A percentile compares a stretch with the other conserved stretches of the same genome.
Conservation (phyloP, 179 eudicot genomes). For the Actinidia polygama region DNA sequence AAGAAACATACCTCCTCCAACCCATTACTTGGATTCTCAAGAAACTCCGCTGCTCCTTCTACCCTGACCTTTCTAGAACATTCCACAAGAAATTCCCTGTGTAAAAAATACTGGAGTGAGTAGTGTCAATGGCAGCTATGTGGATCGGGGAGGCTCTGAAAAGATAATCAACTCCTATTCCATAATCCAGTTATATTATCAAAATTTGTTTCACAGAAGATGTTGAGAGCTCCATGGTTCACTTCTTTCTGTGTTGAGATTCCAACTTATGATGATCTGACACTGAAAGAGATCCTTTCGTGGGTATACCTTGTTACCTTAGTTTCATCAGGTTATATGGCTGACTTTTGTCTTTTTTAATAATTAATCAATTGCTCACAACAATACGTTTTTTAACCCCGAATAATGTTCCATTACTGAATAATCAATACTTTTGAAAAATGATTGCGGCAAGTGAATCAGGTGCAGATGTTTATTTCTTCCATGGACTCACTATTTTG, state of each 20-base stretch:
- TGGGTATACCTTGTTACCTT: neutral
- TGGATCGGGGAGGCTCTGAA: neutral
- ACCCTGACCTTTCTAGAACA: constrained; percentile 74
- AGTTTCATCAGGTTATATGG: neutral
- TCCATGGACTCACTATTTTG: neutral
- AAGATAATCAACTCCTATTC: neutral
- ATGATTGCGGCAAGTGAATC: neutral
- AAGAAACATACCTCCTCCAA: constrained; percentile 61
- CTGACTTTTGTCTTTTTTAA: neutral
- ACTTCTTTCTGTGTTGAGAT: constrained; percentile 6
- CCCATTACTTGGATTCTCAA: constrained; percentile 77
- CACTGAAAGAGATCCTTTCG: neutral
- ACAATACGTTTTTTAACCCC: neutral
- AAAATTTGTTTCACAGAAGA: neutral
- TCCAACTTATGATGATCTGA: neutral
- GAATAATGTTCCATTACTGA: neutral
- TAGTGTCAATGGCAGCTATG: neutral
- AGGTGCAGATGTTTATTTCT: neutral
- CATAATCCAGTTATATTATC: neutral
- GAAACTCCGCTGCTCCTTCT: constrained; percentile 90
- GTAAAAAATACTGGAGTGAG: constrained; percentile 5
- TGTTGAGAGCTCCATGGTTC: neutral
- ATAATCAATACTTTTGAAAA: neutral
- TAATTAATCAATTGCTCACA: neutral
- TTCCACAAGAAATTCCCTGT: constrained; percentile 84